Evolutionary conservation across 1,284 basidiomycete genomes (phyloP), one percentile per base, ranked within the genome.

Genomic region (Pterula multifida): DNA sequence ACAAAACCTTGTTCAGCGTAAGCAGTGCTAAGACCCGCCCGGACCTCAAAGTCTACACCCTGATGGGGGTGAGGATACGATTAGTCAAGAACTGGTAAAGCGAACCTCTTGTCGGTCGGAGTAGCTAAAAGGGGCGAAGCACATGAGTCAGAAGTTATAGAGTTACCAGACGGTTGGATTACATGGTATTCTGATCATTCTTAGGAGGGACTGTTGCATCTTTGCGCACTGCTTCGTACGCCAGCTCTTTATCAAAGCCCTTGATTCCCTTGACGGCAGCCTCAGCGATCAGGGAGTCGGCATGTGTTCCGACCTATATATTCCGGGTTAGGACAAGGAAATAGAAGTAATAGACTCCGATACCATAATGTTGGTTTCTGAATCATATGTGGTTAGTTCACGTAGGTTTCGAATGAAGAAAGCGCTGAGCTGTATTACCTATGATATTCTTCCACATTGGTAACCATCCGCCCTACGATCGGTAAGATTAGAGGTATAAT

Each of bases 401-500:
- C n/a, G n/a, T n/a, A 48, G 36, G 21, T 32, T 15, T 24, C 15
- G 36, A 15, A 47, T 3, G 2, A 28, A 49, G 12, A 35, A 28
- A 35, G 45, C 19, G 15, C 25, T 19, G 3, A 21, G 11, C 54
- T 68, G 53, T 47, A 6, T 32, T 6, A 81, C 79, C 87, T 53
- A 86, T 78, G 15, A 90, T 76, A 56, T 90, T 91, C 66, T 90
- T 90, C 88, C 89, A 91, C 87, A 91, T 90, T 0, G 89, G 89
- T 45, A 91, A 65, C 83, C 86, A 88, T 2, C 89, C 89, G 23
- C 85, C 79, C 76, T 89, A 55, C 3, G 28, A 6, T n/a, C 22
- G 26, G 13, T 49, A 45, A 15, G 22, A n/a, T n/a, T n/a, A n/a
- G 15, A 15, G 28, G 28, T 22, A 48, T 3, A 26, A 12, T 3